Evolutionary conservation across 2,329 filamentous ascomycete genomes (phyloP), one percentile per base, ranked within the genome.

Genomic region (Verticillium dahliae): DNA sequence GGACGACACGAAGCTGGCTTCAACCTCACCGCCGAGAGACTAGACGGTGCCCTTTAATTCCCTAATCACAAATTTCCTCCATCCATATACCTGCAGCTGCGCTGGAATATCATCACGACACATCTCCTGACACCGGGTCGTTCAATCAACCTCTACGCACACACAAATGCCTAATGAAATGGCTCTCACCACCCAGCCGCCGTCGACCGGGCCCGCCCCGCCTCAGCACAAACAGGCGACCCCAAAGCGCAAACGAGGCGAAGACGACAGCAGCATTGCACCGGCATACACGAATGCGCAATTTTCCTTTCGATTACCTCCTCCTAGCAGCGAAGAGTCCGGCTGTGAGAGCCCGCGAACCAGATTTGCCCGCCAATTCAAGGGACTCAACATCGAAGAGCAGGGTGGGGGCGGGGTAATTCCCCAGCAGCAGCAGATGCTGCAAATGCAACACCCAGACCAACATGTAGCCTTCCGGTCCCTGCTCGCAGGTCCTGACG

Each of bases 301-400:
- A 57, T 84, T 84, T 70, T 78, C 79, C 1, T 84, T 84, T 66
- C 76, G 81, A 61, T 65, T 70, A 55, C 60, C 73, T 65, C 62
- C 69, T 38, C 58, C 70, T 62, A 62, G 72, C 39, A 60, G 69
- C 34, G 63, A 71, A 50, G 77, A 81, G 35, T 81, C 82, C 58
- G 82, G 81, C 62, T 78, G 73, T 68, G 76, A 72, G 65, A 85
- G 83, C 65, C 82, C 83, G n/a, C 76, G 79, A 60, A 79, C 80
- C 52, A 78, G 72, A 60, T 81, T 85, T 50, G 80, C 79, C 45
- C 79, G 81, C 68, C 76, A 76, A 67, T 84, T 86, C 71, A 76
- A 77, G 58, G 79, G 81, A 61, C 58, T 59, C 27, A 18, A 59
- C 35, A 45, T 59, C 45, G 33, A 59, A 22, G 58, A 59, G 34